phyloP scores from a whole-genome alignment of 371 early-diverging fungal species.

The Mycotypha africana region DNA sequence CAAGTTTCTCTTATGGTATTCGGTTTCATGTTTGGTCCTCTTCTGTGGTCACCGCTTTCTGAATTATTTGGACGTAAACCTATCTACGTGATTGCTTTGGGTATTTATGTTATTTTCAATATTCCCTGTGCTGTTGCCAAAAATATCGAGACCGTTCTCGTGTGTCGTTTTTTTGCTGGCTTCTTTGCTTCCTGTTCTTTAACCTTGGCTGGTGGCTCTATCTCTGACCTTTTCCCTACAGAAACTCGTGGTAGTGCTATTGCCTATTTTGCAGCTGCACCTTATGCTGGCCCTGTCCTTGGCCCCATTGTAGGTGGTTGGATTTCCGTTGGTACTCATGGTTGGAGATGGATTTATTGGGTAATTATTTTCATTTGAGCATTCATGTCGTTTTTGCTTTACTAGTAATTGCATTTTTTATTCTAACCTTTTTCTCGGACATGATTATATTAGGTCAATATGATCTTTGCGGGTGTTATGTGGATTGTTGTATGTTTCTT shows the following conservation, averaged over 20 bases:
- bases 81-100: conserved; percentile 27
- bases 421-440: neutral
- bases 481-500: conserved; percentile 30
- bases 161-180: conserved; percentile 39
- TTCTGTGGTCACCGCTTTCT: conserved; percentile 40
- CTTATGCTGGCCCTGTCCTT: conserved; percentile 40
- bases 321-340: conserved; percentile 31
- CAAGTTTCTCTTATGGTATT: conserved; percentile 45
- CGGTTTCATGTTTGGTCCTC: conserved; percentile 41
- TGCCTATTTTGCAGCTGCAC: conserved; percentile 45
- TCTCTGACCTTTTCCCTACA: conserved; percentile 33
- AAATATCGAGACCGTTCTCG: conserved; percentile 35
- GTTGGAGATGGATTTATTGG: conserved; percentile 48
- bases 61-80: conserved; percentile 39
- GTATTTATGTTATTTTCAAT: conserved; percentile 30
- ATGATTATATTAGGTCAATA: conserved; percentile 21
- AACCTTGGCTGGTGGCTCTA: conserved; percentile 38
- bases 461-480: conserved; percentile 34
- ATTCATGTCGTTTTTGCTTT: neutral
- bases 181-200: conserved; percentile 33
- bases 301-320: conserved; percentile 45
- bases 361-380: too few species aligned
- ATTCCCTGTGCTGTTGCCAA: conserved; percentile 38
- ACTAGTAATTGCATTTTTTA: neutral
- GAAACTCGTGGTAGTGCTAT: conserved; percentile 37